Conservation (phyloP, 2,329 filamentous ascomycete species). For the Botrytis deweyae region DNA sequence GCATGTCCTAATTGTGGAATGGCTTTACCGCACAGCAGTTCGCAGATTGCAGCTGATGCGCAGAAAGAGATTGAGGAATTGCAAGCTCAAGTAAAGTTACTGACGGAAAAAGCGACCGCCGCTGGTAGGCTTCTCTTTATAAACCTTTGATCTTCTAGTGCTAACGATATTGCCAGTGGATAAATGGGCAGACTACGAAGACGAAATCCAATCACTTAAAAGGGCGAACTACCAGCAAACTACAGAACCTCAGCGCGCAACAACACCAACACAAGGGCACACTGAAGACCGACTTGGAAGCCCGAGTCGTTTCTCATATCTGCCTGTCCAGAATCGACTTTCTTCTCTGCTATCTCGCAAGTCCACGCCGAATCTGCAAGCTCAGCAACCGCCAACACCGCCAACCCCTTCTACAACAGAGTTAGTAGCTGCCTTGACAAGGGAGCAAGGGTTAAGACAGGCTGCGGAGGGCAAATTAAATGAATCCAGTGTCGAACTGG, state of each 20-base stretch:
- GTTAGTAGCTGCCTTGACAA: slow-evolving; percentile 62
- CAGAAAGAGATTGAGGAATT: slow-evolving; percentile 66
- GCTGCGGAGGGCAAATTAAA: slow-evolving; percentile 68
- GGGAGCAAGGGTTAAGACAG: slow-evolving; percentile 64
- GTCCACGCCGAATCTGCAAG: slow-evolving; percentile 45
- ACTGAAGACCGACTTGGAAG: slow-evolving; percentile 39
- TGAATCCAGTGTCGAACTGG: slow-evolving; percentile 69
- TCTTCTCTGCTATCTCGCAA: slow-evolving; percentile 52
- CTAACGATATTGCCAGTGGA: slow-evolving; percentile 46
- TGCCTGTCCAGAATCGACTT: slow-evolving; percentile 38
- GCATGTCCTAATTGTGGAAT: slow-evolving; percentile 39
- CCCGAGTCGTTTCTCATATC: slow-evolving; percentile 33
- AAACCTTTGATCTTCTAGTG: background rate
- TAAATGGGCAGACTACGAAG: slow-evolving; percentile 76
- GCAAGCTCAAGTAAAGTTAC: slow-evolving; percentile 65
- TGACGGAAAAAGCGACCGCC: slow-evolving; percentile 70
- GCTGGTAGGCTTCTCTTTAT: slow-evolving; percentile 46
- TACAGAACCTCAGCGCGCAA: background rate
- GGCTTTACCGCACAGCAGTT: slow-evolving; percentile 30
- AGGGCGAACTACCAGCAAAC: slow-evolving; percentile 36
- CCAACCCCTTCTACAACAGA: slow-evolving; percentile 42
- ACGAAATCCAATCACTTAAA: slow-evolving; percentile 65
- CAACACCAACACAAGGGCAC: slow-evolving; percentile 27
- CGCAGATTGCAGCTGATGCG: slow-evolving; percentile 41
- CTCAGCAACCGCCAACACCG: slow-evolving; percentile 25